A percentile compares a stretch with the other conserved stretches of the same genome.
Evolutionary conservation across 2,329 filamentous ascomycete genomes (phyloP).

Genomic region (Penicillium sp.): DNA sequence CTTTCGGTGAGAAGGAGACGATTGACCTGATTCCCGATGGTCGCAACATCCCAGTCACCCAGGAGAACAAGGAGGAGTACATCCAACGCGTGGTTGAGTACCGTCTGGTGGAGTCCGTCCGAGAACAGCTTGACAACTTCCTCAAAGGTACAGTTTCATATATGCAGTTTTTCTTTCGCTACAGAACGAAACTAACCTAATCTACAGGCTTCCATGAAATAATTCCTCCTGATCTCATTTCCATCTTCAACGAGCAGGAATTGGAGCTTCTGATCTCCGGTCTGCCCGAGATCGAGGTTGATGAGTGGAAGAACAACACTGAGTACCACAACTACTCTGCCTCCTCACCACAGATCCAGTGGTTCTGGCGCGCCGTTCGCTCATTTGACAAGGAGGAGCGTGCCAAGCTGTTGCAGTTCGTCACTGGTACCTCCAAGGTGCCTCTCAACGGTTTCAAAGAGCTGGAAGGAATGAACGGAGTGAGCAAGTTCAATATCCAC

Average conservation of each 20-base stretch:
- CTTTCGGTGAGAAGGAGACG: slow-evolving; percentile 84
- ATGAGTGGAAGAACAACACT: slow-evolving; percentile 99
- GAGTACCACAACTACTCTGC: slow-evolving; percentile 98
- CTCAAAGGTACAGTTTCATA: slow-evolving; percentile 57
- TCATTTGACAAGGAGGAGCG: slow-evolving; percentile 99
- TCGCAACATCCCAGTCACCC: slow-evolving; percentile 87
- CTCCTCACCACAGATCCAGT: slow-evolving; percentile 94
- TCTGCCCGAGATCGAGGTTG: slow-evolving; percentile 93
- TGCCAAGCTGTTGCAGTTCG: slow-evolving; percentile 94
- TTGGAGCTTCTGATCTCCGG: slow-evolving; percentile 95
- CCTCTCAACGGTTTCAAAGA: slow-evolving; percentile 99
- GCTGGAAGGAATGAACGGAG: slow-evolving; percentile 97
- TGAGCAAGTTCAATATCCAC: slow-evolving; percentile 98
- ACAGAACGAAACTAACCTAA: not conserved
- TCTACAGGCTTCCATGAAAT: slow-evolving; percentile 80
- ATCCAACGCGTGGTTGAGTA: slow-evolving; percentile 93
- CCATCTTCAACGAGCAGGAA: slow-evolving; percentile 98
- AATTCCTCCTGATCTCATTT: slow-evolving; percentile 87
- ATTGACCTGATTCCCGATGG: slow-evolving; percentile 87
- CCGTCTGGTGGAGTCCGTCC: slow-evolving; percentile 85
- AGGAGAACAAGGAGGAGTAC: slow-evolving; percentile 98
- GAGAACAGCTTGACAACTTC: slow-evolving; percentile 93
- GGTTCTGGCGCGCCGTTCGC: slow-evolving; percentile 98
- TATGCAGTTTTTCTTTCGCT: slow-evolving; percentile 36
- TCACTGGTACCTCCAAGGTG: slow-evolving; percentile 97